Evolutionary conservation across 163 green algal species (phyloP).

Genomic region (Scenedesmus sp.): DNA sequence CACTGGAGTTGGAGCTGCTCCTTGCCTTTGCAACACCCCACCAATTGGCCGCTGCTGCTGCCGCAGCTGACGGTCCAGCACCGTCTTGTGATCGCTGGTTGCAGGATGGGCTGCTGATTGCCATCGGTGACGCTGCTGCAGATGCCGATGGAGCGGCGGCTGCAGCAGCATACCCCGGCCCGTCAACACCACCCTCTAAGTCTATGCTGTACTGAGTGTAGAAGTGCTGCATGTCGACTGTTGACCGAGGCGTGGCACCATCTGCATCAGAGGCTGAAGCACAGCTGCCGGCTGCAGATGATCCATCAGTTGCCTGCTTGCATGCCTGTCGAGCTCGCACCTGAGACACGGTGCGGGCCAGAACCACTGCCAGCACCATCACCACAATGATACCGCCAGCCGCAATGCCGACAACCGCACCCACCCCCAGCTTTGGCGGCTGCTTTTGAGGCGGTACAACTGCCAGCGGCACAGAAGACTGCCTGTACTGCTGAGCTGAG

Average conservation of each 20-base stretch:
- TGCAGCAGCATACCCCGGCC: background rate
- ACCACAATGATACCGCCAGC: background rate
- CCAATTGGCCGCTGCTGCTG: background rate
- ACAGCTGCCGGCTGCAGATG: background rate
- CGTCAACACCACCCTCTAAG: background rate
- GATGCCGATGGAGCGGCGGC: background rate
- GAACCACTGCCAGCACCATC: background rate
- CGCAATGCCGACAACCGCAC: background rate
- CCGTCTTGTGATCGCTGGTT: background rate
- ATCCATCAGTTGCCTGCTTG: background rate
- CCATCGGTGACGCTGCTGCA: background rate
- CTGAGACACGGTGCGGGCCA: background rate
- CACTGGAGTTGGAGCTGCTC: background rate
- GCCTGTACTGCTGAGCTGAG: background rate
- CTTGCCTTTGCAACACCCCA: background rate
- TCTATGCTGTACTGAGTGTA: background rate
- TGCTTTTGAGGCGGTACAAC: background rate
- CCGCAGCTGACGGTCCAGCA: background rate
- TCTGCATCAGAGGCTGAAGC: background rate
- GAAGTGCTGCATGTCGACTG: background rate
- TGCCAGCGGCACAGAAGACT: background rate
- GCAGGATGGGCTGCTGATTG: background rate
- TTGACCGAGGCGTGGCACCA: background rate
- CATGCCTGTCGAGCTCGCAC: background rate
- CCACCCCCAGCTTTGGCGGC: constrained; percentile 11